These are phyloP conservation scores for Magnusiomyces paraingens DNA, from an alignment of 1,139 yeast genomes.

Conservation along the genomic window DNA sequence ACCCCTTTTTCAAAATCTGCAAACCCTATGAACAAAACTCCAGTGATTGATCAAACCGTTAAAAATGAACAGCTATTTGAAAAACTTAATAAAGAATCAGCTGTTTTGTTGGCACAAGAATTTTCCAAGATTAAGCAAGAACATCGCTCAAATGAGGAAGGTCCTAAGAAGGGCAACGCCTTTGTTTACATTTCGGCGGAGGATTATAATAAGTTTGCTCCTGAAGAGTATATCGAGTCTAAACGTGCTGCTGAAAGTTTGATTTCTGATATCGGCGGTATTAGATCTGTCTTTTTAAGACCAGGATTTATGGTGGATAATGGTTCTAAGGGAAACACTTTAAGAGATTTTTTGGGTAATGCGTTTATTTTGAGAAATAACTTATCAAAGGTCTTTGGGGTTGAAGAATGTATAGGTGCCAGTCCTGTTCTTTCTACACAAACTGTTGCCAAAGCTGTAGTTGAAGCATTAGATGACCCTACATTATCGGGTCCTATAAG, in stretches of 20 bases:
- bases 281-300: constrained; percentile 59
- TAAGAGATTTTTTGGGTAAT: constrained; percentile 19
- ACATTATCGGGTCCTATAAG: constrained; percentile 51
- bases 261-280: constrained; percentile 34
- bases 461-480: constrained; percentile 48
- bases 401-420: constrained; percentile 28
- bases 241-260: constrained; percentile 72
- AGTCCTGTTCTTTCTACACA: constrained; percentile 67
- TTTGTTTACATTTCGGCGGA: constrained; percentile 83
- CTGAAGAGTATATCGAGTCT: constrained; percentile 62
- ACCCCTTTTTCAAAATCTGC: neutral
- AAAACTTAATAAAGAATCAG: constrained; percentile 63
- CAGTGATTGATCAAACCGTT: constrained; percentile 5
- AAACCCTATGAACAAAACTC: constrained; percentile 12
- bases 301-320: constrained; percentile 81
- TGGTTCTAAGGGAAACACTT: constrained; percentile 17
- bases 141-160: neutral
- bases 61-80: constrained; percentile 45
- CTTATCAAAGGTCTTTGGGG: constrained; percentile 10
- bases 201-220: constrained; percentile 54
- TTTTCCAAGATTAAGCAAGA: constrained; percentile 32
- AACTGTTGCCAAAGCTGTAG: constrained; percentile 54
- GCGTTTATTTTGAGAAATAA: constrained; percentile 15
- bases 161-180: constrained; percentile 27
- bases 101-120: constrained; percentile 55